phyloP scores from a whole-genome alignment of 2,329 filamentous ascomycete genomes.

The Aureobasidium uvarum region DNA sequence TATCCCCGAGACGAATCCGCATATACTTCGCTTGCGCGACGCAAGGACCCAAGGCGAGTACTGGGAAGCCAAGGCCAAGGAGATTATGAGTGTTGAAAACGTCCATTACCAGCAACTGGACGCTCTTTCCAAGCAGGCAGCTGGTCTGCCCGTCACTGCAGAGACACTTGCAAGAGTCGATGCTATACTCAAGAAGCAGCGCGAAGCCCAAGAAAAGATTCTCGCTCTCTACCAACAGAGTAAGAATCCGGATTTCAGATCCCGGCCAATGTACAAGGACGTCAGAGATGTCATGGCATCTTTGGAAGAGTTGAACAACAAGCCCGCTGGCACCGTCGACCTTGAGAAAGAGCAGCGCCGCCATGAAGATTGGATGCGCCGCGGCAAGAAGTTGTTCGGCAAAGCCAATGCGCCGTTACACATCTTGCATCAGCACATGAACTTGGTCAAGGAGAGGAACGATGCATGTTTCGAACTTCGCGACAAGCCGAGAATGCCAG shows the following conservation, averaged over 20 bases:
- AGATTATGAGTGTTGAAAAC: conserved; percentile 85
- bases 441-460: conserved; percentile 87
- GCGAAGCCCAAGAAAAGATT: conserved; percentile 88
- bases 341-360: conserved; percentile 91
- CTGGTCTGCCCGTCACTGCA: conserved; percentile 73
- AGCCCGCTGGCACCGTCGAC: conserved; percentile 85
- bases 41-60: conserved; percentile 73
- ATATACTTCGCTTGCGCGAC: conserved; percentile 71
- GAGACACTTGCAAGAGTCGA: conserved; percentile 82
- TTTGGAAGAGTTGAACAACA: conserved; percentile 85
- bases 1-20: conserved; percentile 76
- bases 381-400: conserved; percentile 95
- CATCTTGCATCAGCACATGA: conserved; percentile 91
- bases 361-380: conserved; percentile 99
- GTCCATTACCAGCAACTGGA: conserved; percentile 95
- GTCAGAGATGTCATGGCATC: conserved; percentile 88
- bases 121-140: conserved; percentile 80
- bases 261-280: conserved; percentile 82
- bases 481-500: conserved; percentile 84
- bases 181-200: conserved; percentile 90
- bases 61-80: conserved; percentile 91
- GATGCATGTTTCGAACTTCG: conserved; percentile 85
- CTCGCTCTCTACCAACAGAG: conserved; percentile 76
- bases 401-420: conserved; percentile 97
- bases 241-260: conserved; percentile 69